These are phyloP conservation scores for Penicillium tannophilum DNA, from an alignment of 495 filamentous ascomycete genomes.

Conservation along the genomic window DNA sequence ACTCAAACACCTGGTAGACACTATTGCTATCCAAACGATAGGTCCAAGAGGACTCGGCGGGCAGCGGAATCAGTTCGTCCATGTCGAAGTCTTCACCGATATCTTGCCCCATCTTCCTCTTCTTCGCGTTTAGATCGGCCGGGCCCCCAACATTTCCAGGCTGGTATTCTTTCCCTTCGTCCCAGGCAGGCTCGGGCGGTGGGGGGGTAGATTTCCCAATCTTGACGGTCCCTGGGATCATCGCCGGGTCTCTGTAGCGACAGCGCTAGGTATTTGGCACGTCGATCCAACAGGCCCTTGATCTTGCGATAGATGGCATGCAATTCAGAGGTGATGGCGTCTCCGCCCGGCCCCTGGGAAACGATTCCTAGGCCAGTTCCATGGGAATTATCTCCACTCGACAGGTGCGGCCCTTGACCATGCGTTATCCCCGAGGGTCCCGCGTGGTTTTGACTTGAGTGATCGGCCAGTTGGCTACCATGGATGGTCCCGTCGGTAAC, in stretches of 20 bases:
- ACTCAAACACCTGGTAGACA: slow-evolving; percentile 88
- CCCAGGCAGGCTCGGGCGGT: slow-evolving; percentile 88
- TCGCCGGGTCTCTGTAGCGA: slow-evolving; percentile 78
- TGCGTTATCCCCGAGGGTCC: slow-evolving; percentile 48
- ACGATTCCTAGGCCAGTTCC: slow-evolving; percentile 55
- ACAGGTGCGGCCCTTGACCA: slow-evolving; percentile 46
- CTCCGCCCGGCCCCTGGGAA: slow-evolving; percentile 55
- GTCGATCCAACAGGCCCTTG: slow-evolving; percentile 77
- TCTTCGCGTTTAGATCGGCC: slow-evolving; percentile 42
- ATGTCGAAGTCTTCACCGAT: slow-evolving; percentile 92
- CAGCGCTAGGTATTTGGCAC: slow-evolving; percentile 85
- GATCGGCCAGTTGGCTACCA: slow-evolving; percentile 40
- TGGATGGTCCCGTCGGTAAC: slow-evolving; percentile 10
- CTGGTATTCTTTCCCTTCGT: slow-evolving; percentile 61
- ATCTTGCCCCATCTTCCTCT: slow-evolving; percentile 84
- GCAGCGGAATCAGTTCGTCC: slow-evolving; percentile 70
- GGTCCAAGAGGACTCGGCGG: slow-evolving; percentile 63
- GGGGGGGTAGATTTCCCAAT: slow-evolving; percentile 87
- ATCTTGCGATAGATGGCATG: slow-evolving; percentile 85
- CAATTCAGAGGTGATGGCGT: slow-evolving; percentile 78
- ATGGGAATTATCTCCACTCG: slow-evolving; percentile 51
- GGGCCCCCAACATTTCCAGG: slow-evolving; percentile 21
- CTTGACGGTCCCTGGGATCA: slow-evolving; percentile 82
- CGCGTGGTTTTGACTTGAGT: slow-evolving; percentile 46
- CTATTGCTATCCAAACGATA: slow-evolving; percentile 80